These are phyloP conservation scores for Boletus rubroflammeus DNA, from an alignment of 768 basidiomycete species.

Conservation along the genomic window DNA sequence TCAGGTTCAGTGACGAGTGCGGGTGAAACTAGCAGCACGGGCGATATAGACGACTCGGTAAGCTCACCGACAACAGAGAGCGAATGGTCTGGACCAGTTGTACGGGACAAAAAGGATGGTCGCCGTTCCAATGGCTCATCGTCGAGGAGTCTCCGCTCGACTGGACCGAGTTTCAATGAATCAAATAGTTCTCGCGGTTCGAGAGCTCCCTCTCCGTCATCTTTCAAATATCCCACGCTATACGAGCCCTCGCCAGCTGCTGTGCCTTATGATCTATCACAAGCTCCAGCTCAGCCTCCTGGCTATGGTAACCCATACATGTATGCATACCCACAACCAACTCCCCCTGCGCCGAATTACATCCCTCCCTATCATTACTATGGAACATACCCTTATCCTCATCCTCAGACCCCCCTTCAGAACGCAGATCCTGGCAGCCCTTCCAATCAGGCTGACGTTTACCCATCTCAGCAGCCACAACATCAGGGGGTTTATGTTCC, in stretches of 20 bases:
- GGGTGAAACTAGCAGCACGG: slow-evolving; percentile 57
- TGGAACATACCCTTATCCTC: slow-evolving; percentile 50
- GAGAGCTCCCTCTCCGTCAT: slow-evolving; percentile 65
- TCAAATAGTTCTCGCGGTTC: slow-evolving; percentile 67
- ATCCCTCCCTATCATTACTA: slow-evolving; percentile 40
- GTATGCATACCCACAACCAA: slow-evolving; percentile 42
- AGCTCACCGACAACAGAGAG: slow-evolving; percentile 78
- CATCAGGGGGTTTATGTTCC: slow-evolving; percentile 29
- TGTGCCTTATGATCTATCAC: slow-evolving; percentile 30
- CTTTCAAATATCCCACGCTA: slow-evolving; percentile 69
- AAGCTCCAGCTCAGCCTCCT: slow-evolving; percentile 28
- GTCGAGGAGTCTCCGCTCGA: slow-evolving; percentile 56
- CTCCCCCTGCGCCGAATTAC: slow-evolving; percentile 37
- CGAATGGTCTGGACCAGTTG: slow-evolving; percentile 66
- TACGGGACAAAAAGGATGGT: slow-evolving; percentile 54
- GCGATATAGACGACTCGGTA: slow-evolving; percentile 63
- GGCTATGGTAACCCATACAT: slow-evolving; percentile 33
- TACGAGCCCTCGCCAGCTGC: slow-evolving; percentile 54
- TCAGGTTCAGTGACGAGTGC: slow-evolving; percentile 60
- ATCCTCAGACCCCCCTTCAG: slow-evolving; percentile 40
- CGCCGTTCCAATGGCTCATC: slow-evolving; percentile 56
- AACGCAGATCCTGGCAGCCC: slow-evolving; percentile 34
- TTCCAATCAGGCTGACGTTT: slow-evolving; percentile 31
- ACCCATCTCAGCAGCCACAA: slow-evolving; percentile 31
- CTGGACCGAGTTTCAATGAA: slow-evolving; percentile 47